Percentiles rank a stretch among this genome's conserved stretches.
These are phyloP conservation scores for Boletellus sp. DNA, from an alignment of 1,284 basidiomycete genomes.

Conservation along the genomic window DNA sequence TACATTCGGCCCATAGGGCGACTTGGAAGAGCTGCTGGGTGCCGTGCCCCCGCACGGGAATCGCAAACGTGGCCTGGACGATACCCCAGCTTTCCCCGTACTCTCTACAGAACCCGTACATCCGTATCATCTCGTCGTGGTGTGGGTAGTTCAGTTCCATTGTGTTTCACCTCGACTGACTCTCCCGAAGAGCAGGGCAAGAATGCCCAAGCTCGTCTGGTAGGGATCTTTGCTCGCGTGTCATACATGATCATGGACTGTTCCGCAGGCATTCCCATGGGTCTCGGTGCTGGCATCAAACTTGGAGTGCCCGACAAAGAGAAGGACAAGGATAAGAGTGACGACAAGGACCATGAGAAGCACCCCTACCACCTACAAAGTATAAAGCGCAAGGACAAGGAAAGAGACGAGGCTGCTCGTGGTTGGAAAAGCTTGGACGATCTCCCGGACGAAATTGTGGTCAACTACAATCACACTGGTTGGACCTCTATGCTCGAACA, in stretches of 20 bases:
- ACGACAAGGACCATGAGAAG: constrained; percentile 37
- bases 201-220: constrained; percentile 76
- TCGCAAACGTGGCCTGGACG: constrained; percentile 25
- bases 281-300: constrained; percentile 72
- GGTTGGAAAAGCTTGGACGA: constrained; percentile 36
- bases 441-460: constrained; percentile 34
- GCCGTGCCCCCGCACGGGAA: constrained; percentile 51
- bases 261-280: constrained; percentile 64
- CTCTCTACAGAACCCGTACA: constrained; percentile 54
- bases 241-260: constrained; percentile 3
- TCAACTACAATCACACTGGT: constrained; percentile 39
- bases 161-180: constrained; percentile 14
- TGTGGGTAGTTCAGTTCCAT: constrained; percentile 45
- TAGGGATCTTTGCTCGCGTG: constrained; percentile 16
- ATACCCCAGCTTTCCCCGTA: constrained; percentile 41
- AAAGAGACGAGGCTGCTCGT: constrained; percentile 33
- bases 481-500: constrained; percentile 75
- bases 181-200: constrained; percentile 64
- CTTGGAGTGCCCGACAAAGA: constrained; percentile 49
- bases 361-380: constrained; percentile 23
- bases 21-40: constrained; percentile 73
- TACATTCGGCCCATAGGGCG: constrained; percentile 47
- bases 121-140: constrained; percentile 77
- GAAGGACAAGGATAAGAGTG: constrained; percentile 41
- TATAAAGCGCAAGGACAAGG: constrained; percentile 35